Evolutionary conservation across 306 rosid genomes (phyloP).

Genomic region (Vachellia pachyceras): DNA sequence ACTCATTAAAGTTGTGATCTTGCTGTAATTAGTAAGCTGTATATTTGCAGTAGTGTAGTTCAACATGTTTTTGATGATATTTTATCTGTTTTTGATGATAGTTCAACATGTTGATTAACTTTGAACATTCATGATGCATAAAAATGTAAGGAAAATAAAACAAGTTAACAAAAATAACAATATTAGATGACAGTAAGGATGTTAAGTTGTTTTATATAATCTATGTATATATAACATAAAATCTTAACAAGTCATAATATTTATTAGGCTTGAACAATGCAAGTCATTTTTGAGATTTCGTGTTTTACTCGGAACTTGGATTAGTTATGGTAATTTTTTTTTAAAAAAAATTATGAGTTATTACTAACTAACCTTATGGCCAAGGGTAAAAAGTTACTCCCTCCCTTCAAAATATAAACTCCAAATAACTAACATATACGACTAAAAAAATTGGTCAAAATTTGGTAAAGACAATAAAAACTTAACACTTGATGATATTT

Average conservation of each 20-base stretch:
- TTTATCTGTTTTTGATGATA: too few species aligned
- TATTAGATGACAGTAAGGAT: neutral
- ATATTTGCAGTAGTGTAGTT: neutral
- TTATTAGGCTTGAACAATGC: neutral
- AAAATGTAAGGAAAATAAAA: neutral
- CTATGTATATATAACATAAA: neutral
- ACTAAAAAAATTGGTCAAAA: too few species aligned
- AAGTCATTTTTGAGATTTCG: neutral
- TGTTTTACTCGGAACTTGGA: neutral
- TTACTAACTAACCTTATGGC: neutral
- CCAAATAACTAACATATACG: too few species aligned
- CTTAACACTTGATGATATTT: too few species aligned
- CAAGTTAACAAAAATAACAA: neutral
- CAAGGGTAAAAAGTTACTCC: too few species aligned
- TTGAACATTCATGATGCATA: neutral
- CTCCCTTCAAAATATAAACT: too few species aligned
- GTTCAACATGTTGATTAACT: neutral
- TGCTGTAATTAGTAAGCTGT: neutral
- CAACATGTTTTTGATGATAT: too few species aligned
- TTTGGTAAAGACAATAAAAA: too few species aligned
- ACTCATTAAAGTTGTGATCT: too few species aligned
- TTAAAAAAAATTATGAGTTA: too few species aligned
- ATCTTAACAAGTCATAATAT: neutral
- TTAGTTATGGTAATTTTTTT: neutral
- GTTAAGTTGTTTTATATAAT: neutral